Conservation (phyloP, 2,329 filamentous ascomycete genomes). For the Alternaria tenuissima region DNA sequence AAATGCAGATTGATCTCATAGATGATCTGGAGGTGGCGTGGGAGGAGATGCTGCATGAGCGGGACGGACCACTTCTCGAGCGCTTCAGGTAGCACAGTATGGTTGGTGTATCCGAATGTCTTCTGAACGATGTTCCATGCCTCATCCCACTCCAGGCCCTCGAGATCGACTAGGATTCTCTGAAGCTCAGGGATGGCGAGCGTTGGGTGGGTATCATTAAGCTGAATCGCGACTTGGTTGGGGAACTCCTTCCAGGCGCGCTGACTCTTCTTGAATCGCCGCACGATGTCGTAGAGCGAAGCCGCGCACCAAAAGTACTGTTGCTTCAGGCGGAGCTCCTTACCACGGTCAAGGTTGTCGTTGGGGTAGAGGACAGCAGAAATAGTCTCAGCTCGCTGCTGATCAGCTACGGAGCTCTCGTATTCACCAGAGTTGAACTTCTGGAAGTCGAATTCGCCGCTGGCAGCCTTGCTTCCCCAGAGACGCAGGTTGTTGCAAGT, state of each 20-base stretch:
- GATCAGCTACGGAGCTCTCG: conserved; percentile 96
- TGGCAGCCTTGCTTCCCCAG: conserved; percentile 97
- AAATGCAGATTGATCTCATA: conserved; percentile 98
- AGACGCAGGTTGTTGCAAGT: conserved; percentile 96
- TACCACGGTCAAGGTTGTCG: conserved; percentile 94
- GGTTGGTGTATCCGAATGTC: conserved; percentile 95
- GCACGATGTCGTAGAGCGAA: conserved; percentile 93
- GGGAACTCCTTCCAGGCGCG: conserved; percentile 90
- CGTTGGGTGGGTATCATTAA: conserved; percentile 97
- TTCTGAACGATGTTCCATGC: conserved; percentile 76
- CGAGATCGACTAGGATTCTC: conserved; percentile 87
- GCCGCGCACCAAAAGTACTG: conserved; percentile 99
- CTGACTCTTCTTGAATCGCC: conserved; percentile 97
- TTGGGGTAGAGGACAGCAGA: conserved; percentile 97
- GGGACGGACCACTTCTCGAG: conserved; percentile 98
- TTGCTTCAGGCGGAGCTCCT: conserved; percentile 97
- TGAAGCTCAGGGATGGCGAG: conserved; percentile 95
- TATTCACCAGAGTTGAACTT: conserved; percentile 99
- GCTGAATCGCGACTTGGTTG: conserved; percentile 94
- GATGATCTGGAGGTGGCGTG: conserved; percentile 94
- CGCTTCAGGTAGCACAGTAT: conserved; percentile 95
- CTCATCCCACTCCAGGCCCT: conserved; percentile 91
- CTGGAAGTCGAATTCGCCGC: conserved; percentile 98
- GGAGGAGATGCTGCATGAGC: conserved; percentile 88
- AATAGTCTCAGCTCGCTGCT: conserved; percentile 98